Evolutionary conservation across 345 rosid genomes (phyloP).

Genomic region (Aquilaria yunnanensis): DNA sequence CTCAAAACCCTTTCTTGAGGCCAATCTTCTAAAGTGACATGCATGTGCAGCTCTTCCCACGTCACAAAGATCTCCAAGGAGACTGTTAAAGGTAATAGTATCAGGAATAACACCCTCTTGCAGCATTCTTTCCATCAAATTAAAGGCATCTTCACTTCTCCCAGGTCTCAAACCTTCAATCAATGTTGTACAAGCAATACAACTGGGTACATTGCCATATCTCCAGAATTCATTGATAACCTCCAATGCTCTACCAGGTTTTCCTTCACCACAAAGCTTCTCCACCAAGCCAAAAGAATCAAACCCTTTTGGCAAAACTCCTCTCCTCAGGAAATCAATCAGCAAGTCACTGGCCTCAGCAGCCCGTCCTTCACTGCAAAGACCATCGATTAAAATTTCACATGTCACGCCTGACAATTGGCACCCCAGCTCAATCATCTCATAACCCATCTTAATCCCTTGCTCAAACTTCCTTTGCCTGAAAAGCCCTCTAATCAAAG

Average conservation of each 20-base stretch:
- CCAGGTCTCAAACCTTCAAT: conserved; percentile 71
- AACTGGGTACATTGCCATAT: conserved; percentile 49
- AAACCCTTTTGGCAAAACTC: conserved; percentile 50
- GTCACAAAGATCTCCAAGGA: conserved; percentile 66
- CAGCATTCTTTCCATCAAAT: conserved; percentile 63
- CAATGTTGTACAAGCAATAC: conserved; percentile 67
- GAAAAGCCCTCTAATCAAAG: conserved; percentile 67
- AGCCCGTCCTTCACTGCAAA: conserved; percentile 43
- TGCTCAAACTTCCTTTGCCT: conserved; percentile 53
- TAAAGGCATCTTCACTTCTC: conserved; percentile 39
- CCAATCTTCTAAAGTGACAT: conserved; percentile 56
- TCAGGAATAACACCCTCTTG: conserved; percentile 53
- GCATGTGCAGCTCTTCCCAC: conserved; percentile 48
- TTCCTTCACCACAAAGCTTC: conserved; percentile 42
- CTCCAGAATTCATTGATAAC: conserved; percentile 57
- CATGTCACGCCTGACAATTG: conserved; percentile 61
- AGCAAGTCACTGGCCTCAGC: conserved; percentile 51
- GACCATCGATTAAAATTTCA: conserved; percentile 77
- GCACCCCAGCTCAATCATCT: conserved; percentile 67
- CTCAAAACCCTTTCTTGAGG: conserved; percentile 54
- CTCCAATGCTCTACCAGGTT: conserved; percentile 45
- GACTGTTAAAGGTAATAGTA: conserved; percentile 68
- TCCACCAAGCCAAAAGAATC: conserved; percentile 57
- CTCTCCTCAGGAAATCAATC: conserved; percentile 49
- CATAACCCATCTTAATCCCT: conserved; percentile 68